Evolutionary conservation across 2,329 filamentous ascomycete species (phyloP), one percentile per base, ranked within the genome.

Genomic region (Magnaporthiopsis incrustans): DNA sequence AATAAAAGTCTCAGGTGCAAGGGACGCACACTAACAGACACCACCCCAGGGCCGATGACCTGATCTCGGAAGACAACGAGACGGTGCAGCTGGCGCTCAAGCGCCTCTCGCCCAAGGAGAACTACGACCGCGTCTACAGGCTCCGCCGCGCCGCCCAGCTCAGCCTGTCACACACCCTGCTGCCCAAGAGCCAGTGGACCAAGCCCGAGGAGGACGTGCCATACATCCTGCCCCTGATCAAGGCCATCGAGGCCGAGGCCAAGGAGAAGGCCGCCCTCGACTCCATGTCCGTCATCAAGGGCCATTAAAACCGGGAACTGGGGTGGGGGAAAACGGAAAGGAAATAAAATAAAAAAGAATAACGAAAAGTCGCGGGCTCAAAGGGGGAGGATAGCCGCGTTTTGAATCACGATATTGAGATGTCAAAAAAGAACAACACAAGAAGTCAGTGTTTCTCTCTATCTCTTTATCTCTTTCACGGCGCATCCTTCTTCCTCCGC

Each of bases 121-220:
- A 89, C 73, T 98, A 98, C 82, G 95, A 99, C 82, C 94, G 95
- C 77, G 87, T 98, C 77, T 99, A 92, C 89, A 93, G 95, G 75
- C 87, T 99, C 79, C 91, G 95, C 81, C 89, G 95, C 80, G 94
- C 95, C 73, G 88, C 96, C 80, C 95, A 99, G 81, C 81, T 80
- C 77, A 85, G 82, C 72, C 77, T 85, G 73, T 77, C 81, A 72
- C 86, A 88, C 77, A 86, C 87, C 79, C 78, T 88, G 67, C 81
- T 89, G 64, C 84, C 86, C 75, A 83, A 83, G 79, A 74, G 80
- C 44, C 76, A 86, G 74, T 86, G 84, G 84, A 85, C 82, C 70
- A 85, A 83, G 77, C 70, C 79, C 69, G 78, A 82, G 72, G 79
- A 83, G 79, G 84, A 87, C 69, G 71, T 75, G 50, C 80, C 80